phyloP scores from a whole-genome alignment of 805 yeast species.

The Lipomyces mesembrius region DNA sequence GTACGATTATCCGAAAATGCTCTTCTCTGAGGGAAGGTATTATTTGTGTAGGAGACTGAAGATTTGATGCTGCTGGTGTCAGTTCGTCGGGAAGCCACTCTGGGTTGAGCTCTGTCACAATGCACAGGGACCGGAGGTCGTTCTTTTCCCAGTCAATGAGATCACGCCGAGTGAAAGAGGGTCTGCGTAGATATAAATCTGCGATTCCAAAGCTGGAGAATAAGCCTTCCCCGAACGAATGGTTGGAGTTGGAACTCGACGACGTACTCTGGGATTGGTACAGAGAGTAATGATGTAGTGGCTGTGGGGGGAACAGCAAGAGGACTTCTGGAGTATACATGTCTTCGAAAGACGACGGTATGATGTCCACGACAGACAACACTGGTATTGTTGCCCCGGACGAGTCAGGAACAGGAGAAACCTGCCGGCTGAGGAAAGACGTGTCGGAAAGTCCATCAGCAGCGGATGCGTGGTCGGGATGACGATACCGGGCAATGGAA shows the following conservation, averaged over 20 bases:
- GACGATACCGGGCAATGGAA: conserved; percentile 3
- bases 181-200: conserved; percentile 50
- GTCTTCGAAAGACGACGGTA: conserved; percentile 30
- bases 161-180: conserved; percentile 63
- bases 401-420: conserved; percentile 11
- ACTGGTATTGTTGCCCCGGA: conserved; percentile 8
- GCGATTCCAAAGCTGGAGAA: conserved; percentile 22
- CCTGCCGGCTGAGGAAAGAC: conserved; percentile 8
- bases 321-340: conserved; percentile 26
- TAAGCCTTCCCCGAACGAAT: conserved; percentile 13
- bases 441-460: background rate
- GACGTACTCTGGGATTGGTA: conserved; percentile 6
- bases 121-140: conserved; percentile 67
- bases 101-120: conserved; percentile 55
- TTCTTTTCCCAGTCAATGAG: conserved; percentile 73
- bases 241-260: background rate
- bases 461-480: background rate
- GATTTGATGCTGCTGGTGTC: background rate
- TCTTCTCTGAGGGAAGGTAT: conserved; percentile 44
- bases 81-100: conserved; percentile 54
- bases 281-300: background rate
- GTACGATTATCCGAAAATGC: conserved; percentile 53
- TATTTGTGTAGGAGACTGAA: background rate
- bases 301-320: conserved; percentile 25
- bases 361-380: conserved; percentile 21